phyloP scores from a whole-genome alignment of 2,329 filamentous ascomycete genomes.

The Parastagonospora avenae region DNA sequence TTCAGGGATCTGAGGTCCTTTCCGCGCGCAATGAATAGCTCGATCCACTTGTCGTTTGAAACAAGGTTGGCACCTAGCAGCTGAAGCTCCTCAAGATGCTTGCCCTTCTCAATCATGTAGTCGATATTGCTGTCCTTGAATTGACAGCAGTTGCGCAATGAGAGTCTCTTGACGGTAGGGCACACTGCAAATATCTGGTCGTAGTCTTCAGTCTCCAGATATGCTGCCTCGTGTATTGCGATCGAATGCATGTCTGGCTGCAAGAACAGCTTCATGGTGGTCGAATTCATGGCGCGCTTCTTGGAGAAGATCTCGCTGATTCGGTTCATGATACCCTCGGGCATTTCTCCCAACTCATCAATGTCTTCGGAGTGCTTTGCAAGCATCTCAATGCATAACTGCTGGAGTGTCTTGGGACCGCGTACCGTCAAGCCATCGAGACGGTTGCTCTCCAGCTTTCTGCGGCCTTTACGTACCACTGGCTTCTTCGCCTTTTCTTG shows the following conservation, averaged over 20 bases:
- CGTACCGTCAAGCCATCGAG: constrained; percentile 73
- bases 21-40: constrained; percentile 71
- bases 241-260: constrained; percentile 60
- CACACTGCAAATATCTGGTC: constrained; percentile 79
- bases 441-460: constrained; percentile 81
- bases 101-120: constrained; percentile 76
- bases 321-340: constrained; percentile 60
- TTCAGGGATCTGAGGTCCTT: constrained; percentile 69
- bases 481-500: constrained; percentile 64
- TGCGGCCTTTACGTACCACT: constrained; percentile 64
- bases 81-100: constrained; percentile 72
- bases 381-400: constrained; percentile 68
- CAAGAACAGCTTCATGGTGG: constrained; percentile 56
- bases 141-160: constrained; percentile 84
- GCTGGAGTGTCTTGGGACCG: constrained; percentile 72
- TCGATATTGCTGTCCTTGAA: constrained; percentile 85
- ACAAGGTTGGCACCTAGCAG: constrained; percentile 86
- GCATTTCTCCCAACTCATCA: constrained; percentile 68
- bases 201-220: constrained; percentile 76
- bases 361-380: constrained; percentile 67
- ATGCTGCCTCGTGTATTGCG: constrained; percentile 65
- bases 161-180: constrained; percentile 70
- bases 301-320: constrained; percentile 69
- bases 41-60: constrained; percentile 74
- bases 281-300: constrained; percentile 62